Base-by-base conservation (phyloP, 2,329 filamentous ascomycete species). In the Decorospora gaudefroyi region DNA sequence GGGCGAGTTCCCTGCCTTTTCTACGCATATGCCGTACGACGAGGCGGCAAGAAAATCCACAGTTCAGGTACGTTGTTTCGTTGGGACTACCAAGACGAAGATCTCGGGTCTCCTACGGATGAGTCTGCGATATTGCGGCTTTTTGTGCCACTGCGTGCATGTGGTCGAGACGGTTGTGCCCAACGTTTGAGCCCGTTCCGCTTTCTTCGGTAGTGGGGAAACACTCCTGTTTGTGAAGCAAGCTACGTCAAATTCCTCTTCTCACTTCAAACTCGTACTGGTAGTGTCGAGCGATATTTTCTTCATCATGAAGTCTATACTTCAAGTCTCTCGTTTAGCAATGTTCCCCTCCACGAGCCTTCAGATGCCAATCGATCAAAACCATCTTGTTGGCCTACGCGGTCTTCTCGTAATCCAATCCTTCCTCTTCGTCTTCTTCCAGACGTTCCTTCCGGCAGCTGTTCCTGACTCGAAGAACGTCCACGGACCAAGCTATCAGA, bases 401-500 rank as follows among this genome's bases (percentile, higher is more conserved):
- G 74, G 74, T 21, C 50, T 75, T n/a, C 53, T 77, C 12, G 70
- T 70, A 5, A 51, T 77, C 9, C 59, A 73, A 46, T 68, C 70
- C 8, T 74, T 77, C 34, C 48, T 76, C 28, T 76, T 73, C 60
- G 60, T 71, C 28, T 78, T 75, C 54, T 71, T 78, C 30, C 62
- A 70, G 30, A 69, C 67, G 1, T 77, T 77, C 51, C 65, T 74
- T 12, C 75, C 75, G 10, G 62, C 67, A 6, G 59, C 74, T 7
- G 72, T 74, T 4, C 55, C 57, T 18, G 65, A 64, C 34, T 69
- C 67, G 3, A 57, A 57, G n/a, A 67, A 70, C 35, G 50, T 61
- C 7, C 36, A 62, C n/a, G 72, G 73, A 0, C 68, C 71, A 2
- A 38, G 55, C 9, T 74, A 73, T 43, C 72, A 76, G 54, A 53